Percentiles rank a stretch among this genome's conserved stretches.
Conservation (phyloP, 2,329 filamentous ascomycete species). For the Cladosporium sp. region DNA sequence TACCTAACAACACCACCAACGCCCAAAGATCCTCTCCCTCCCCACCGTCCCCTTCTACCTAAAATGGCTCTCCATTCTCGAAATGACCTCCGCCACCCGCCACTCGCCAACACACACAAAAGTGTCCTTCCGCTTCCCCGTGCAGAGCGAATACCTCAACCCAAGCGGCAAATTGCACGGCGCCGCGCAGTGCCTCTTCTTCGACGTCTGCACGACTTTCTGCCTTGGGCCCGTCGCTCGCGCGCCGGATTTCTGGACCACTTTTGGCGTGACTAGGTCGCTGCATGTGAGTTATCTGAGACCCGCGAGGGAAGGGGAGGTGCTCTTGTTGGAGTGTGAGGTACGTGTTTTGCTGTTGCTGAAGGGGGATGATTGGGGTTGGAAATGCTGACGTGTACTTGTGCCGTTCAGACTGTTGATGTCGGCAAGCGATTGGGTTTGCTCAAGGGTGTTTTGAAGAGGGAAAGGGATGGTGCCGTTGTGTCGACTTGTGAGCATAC, state of each 20-base stretch:
- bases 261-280: conserved; percentile 21
- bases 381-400: neutral
- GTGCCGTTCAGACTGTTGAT: conserved; percentile 19
- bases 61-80: neutral
- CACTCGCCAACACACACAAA: neutral
- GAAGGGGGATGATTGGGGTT: too few relatives aligned
- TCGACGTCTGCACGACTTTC: conserved; percentile 18
- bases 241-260: conserved; percentile 17
- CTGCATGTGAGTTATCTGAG: conserved; percentile 21
- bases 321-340: conserved; percentile 21
- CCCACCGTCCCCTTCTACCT: conserved; percentile 1
- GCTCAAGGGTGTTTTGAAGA: conserved; percentile 20
- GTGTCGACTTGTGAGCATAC: conserved; percentile 25
- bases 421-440: conserved; percentile 22
- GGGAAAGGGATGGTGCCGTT: conserved; percentile 21
- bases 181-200: conserved; percentile 20
- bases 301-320: conserved; percentile 21
- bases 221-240: neutral
- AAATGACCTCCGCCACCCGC: neutral
- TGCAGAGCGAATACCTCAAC: conserved; percentile 23
- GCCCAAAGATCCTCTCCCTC: neutral
- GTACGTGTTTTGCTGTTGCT: conserved; percentile 17
- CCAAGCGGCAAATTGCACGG: conserved; percentile 22
- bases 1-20: neutral
- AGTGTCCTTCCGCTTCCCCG: conserved; percentile 18